Evolutionary conservation across 306 rosid species (phyloP).

Genomic region (Luffa aegyptiaca): DNA sequence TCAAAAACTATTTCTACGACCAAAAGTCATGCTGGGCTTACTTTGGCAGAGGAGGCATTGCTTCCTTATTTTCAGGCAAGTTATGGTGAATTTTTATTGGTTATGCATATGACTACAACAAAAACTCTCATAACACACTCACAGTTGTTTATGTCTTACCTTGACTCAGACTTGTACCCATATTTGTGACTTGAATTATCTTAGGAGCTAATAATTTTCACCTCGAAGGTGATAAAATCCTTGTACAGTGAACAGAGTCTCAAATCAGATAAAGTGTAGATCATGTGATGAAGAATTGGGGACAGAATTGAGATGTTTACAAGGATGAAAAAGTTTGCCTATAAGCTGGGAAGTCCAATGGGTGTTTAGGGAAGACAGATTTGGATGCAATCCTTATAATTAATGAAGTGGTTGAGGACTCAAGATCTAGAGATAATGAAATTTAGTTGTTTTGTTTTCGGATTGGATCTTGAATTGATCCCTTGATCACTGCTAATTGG

Average conservation of each 20-base stretch:
- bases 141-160: neutral
- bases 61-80: slow-evolving; percentile 98
- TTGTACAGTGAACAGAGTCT: neutral
- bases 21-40: slow-evolving; percentile 24
- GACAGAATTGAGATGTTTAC: neutral
- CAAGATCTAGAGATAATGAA: neutral
- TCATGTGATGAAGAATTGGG: neutral
- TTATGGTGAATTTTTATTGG: neutral
- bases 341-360: neutral
- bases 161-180: neutral
- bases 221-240: neutral
- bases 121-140: neutral
- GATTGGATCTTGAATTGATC: neutral
- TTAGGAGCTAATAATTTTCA: neutral
- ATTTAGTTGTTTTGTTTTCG: neutral
- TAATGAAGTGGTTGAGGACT: neutral
- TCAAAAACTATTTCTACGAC: slow-evolving; percentile 35
- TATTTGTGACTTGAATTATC: neutral
- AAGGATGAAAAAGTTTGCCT: neutral
- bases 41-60: slow-evolving; percentile 64
- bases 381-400: neutral
- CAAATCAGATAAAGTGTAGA: neutral
- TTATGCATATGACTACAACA: neutral
- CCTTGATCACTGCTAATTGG: neutral
- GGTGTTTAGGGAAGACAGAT: neutral